phyloP scores from a whole-genome alignment of 768 basidiomycete genomes.

The Lactarius psammicola region DNA sequence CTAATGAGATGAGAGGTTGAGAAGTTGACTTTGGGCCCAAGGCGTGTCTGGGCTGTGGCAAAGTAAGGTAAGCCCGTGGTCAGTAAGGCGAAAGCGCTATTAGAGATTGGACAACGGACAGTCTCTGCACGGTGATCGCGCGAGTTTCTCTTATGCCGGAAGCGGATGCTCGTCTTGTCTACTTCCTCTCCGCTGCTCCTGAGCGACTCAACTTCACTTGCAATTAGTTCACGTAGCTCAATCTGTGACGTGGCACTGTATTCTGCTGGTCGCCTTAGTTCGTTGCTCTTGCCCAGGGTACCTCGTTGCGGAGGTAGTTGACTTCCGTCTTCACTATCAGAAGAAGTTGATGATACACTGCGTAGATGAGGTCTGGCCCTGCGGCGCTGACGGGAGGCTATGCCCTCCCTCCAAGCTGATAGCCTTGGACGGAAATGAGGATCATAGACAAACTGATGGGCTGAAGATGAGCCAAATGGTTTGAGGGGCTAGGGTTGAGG shows the following conservation, averaged over 20 bases:
- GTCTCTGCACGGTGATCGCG: neutral
- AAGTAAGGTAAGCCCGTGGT: neutral
- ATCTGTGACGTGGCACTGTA: constrained; percentile 12
- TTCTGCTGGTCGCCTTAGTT: constrained; percentile 4
- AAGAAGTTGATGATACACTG: constrained; percentile 5
- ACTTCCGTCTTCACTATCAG: constrained; percentile 9
- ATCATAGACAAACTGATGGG: constrained; percentile 26
- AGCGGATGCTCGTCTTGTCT: constrained; percentile 18
- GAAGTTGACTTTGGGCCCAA: neutral
- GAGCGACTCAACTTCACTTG: constrained; percentile 23
- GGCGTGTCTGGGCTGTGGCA: neutral
- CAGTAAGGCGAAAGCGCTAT: neutral
- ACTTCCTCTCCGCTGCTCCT: constrained; percentile 13
- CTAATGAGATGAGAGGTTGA: constrained; percentile 10
- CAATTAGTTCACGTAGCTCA: constrained; percentile 23
- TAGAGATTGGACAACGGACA: constrained; percentile 1
- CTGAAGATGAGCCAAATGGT: neutral
- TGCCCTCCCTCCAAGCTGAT: constrained; percentile 21
- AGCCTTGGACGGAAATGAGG: constrained; percentile 26
- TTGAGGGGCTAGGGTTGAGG: neutral
- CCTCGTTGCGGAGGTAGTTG: neutral
- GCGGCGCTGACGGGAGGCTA: constrained; percentile 13
- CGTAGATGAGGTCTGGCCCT: constrained; percentile 13
- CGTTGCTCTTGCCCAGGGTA: neutral
- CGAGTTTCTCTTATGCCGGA: constrained; percentile 3